phyloP scores from a whole-genome alignment of 2,329 filamentous ascomycete genomes.

The Penicillium sp. region DNA sequence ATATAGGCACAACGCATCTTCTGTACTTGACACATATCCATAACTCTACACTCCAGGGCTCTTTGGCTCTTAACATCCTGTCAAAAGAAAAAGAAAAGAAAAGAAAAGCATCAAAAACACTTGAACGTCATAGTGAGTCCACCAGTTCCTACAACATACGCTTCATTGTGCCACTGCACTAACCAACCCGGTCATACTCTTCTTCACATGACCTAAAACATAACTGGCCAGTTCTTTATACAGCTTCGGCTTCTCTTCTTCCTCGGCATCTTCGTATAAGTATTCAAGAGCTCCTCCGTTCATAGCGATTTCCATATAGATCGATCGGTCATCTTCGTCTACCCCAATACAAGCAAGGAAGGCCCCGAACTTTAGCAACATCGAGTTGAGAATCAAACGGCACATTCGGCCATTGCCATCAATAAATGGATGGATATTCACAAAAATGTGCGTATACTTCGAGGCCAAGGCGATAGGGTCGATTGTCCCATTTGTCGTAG shows the following conservation, averaged over 20 bases:
- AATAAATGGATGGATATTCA: conserved; percentile 7
- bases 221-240: not conserved
- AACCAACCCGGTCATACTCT: not conserved
- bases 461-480: conserved; percentile 4
- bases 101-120: not conserved
- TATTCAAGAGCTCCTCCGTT: not conserved
- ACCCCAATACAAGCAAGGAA: not conserved
- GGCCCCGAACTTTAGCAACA: not conserved
- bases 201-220: not conserved
- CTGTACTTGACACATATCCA: not conserved
- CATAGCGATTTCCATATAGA: not conserved
- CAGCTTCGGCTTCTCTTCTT: not conserved
- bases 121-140: not conserved
- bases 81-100: no score
- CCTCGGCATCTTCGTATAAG: not conserved
- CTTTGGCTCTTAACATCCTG: not conserved
- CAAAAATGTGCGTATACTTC: conserved; percentile 5
- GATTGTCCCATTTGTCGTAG: not conserved
- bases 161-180: not conserved
- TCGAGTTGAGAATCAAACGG: not conserved
- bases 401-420: not conserved
- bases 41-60: not conserved
- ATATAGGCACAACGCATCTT: no score
- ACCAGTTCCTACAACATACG: not conserved
- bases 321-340: not conserved